phyloP scores from a whole-genome alignment of 208 protist species.

The Wallacemonas sp. region DNA sequence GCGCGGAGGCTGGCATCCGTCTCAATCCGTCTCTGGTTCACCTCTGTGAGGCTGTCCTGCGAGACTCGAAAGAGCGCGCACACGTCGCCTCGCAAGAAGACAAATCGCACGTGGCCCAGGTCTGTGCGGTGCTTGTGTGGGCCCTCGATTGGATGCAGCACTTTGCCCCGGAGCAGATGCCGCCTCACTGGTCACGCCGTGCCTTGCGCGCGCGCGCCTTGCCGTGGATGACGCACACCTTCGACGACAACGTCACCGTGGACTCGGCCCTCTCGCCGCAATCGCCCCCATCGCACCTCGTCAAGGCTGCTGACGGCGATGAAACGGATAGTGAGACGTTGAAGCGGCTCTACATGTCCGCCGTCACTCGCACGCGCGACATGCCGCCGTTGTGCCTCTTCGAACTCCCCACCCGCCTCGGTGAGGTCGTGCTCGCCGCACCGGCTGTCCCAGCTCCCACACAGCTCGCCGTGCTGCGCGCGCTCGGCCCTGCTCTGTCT shows the following conservation, averaged over 20 bases:
- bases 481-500: neutral
- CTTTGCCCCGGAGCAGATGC: neutral
- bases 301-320: neutral
- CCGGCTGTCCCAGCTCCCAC: constrained; percentile 6
- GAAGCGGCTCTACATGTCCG: constrained; percentile 10
- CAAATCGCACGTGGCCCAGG: constrained; percentile 8
- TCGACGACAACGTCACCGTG: neutral
- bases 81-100: neutral
- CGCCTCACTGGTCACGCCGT: neutral
- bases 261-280: neutral
- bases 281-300: constrained; percentile 11
- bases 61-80: neutral
- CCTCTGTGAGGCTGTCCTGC: neutral
- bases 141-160: constrained; percentile 4
- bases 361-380: neutral
- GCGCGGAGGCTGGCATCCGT: neutral
- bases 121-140: constrained; percentile 3
- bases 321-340: neutral
- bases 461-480: neutral
- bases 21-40: neutral
- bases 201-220: neutral
- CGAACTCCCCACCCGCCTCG: constrained; percentile 23
- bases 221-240: constrained; percentile 12
- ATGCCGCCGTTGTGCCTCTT: constrained; percentile 28
- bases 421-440: constrained; percentile 19